These are phyloP conservation scores for Penicillium sp. DNA, from an alignment of 2,329 filamentous ascomycete species.

Conservation along the genomic window DNA sequence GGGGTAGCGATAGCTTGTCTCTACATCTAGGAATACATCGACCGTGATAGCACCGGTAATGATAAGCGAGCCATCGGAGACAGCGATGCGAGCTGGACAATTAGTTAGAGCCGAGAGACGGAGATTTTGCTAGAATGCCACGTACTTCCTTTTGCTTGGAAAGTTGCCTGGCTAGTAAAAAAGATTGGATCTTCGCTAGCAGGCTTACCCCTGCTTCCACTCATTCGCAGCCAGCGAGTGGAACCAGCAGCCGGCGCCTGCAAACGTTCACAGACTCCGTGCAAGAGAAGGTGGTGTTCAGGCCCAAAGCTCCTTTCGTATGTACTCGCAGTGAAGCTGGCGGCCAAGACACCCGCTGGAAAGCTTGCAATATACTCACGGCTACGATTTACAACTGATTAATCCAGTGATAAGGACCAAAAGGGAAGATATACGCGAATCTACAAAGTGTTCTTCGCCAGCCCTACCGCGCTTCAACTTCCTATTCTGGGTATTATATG, in stretches of 20 bases:
- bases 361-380: conserved; percentile 23
- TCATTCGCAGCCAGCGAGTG: conserved; percentile 5
- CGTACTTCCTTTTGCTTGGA: conserved; percentile 1
- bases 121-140: background rate
- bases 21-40: conserved; percentile 12
- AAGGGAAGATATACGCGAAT: background rate
- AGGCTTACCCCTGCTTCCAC: conserved; percentile 9
- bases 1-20: conserved; percentile 6
- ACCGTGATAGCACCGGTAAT: conserved; percentile 1
- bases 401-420: background rate
- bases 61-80: background rate
- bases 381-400: background rate
- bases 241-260: background rate
- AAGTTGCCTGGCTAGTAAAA: conserved; percentile 9
- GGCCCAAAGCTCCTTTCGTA: background rate
- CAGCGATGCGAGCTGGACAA: background rate
- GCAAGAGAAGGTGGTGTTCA: conserved; percentile 9
- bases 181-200: conserved; percentile 12
- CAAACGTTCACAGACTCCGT: background rate
- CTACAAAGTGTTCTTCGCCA: too few relatives aligned
- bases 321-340: conserved; percentile 12
- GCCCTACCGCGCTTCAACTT: too few relatives aligned
- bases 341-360: conserved; percentile 16
- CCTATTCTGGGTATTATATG: too few relatives aligned
- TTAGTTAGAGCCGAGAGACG: background rate